phyloP scores from a whole-genome alignment of 257 asterid genomes.

The Salvia miltiorrhiza region DNA sequence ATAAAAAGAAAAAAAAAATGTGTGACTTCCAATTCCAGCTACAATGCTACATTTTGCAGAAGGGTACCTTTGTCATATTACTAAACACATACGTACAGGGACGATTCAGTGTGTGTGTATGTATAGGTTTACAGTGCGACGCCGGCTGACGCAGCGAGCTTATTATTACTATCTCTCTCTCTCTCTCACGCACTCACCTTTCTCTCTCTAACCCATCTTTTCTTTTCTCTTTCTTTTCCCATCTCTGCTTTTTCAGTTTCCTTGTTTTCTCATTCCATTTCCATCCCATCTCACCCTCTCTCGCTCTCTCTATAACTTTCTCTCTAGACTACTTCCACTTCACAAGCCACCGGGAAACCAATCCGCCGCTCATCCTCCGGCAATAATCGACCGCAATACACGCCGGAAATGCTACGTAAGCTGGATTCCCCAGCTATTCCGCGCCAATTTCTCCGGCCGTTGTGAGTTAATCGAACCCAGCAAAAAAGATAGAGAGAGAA shows the following conservation, averaged over 20 bases:
- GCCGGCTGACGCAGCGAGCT: constrained; percentile 24
- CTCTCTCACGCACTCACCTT: constrained; percentile 18
- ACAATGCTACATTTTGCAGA: too few relatives aligned
- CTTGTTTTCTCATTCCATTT: constrained; percentile 21
- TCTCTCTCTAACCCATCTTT: constrained; percentile 22
- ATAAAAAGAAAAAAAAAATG: too few relatives aligned
- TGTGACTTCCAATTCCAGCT: too few relatives aligned
- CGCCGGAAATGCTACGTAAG: constrained; percentile 28
- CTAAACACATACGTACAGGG: background rate
- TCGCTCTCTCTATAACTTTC: constrained; percentile 20
- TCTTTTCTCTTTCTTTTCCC: constrained; percentile 10
- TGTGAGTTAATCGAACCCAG: background rate
- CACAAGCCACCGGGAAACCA: constrained; percentile 15
- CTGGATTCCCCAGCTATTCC: constrained; percentile 7
- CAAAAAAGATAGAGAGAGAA: background rate
- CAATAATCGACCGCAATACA: background rate
- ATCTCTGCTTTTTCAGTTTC: constrained; percentile 27
- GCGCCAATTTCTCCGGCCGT: constrained; percentile 11
- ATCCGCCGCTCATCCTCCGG: background rate
- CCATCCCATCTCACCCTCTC: background rate
- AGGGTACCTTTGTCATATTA: constrained; percentile 31
- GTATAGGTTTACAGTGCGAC: constrained; percentile 22
- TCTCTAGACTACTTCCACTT: constrained; percentile 13
- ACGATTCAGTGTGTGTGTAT: constrained; percentile 11
- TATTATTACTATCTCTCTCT: background rate